Evolutionary conservation across 768 basidiomycete genomes (phyloP), one percentile per base, ranked within the genome.

Genomic region (Russula emetica): DNA sequence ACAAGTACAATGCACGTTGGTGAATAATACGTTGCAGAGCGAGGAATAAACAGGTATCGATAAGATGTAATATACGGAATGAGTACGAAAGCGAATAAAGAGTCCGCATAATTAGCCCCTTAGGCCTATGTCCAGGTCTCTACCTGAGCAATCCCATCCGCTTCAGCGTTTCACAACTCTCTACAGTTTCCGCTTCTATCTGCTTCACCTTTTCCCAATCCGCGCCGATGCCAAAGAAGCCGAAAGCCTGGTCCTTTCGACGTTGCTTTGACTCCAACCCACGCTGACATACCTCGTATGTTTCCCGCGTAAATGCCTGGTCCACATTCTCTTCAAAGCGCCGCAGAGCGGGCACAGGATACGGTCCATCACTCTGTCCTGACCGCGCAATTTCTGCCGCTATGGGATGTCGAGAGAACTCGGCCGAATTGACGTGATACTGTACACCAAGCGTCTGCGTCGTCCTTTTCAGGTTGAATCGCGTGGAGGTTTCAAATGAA

Each of bases 181-280:
- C 80, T 53, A 93, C 79, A 42, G 78, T 81, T 77, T 94, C 88
- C 34, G 75, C 76, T 55, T 89, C 82, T 58, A 97, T 88, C 68
- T 76, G 74, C 72, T 80, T 79, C 63, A 98, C 88, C 75, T 92
- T 91, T 36, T 93, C 88, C 90, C 91, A 93, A 72, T 98, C 90
- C 13, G 93, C 90, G 34, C 94, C 92, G 59, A 97, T 78, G 6
- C 95, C 96, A 73, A 98, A 94, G 66, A 97, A 74, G 5, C 96
- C 96, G 44, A 90, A 75, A 70, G 93, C 88, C 10, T 82, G 80
- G 58, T 94, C 88, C 71, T 87, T 87, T 64, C 79, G 76, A 64
- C 86, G 85, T 70, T 89, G 81, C 72, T 86, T 87, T 62, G 78
- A 72, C 68, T 92, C 86, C 55, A 84, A 63, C 49, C 85, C 87